Percentiles rank a stretch among this genome's conserved stretches.
Evolutionary conservation across 2,329 filamentous ascomycete species (phyloP).

Genomic region (Aspergillus alliaceus): DNA sequence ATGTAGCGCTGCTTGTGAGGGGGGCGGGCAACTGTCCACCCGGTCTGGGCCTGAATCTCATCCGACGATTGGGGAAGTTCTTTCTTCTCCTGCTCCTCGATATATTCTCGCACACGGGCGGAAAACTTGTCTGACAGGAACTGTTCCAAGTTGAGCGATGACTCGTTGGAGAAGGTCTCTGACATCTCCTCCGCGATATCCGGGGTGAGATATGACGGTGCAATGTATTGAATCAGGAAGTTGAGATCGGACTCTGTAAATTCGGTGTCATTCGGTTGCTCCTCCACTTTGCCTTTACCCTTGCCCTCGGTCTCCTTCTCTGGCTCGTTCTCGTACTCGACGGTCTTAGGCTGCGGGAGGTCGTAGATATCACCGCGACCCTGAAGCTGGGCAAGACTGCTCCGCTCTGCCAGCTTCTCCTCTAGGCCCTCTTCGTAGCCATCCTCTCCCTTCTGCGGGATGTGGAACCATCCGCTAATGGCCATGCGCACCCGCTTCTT

Average conservation of each 20-base stretch:
- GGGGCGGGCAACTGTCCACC: constrained; percentile 77
- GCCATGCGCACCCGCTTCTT: constrained; percentile 79
- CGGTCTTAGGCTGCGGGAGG: constrained; percentile 65
- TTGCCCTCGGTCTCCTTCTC: constrained; percentile 36
- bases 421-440: constrained; percentile 87
- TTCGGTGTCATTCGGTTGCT: constrained; percentile 53
- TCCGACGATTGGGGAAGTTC: constrained; percentile 45
- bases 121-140: constrained; percentile 80
- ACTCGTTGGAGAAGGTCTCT: constrained; percentile 78
- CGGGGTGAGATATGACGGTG: constrained; percentile 86
- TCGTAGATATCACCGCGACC: constrained; percentile 90
- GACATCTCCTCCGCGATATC: constrained; percentile 83
- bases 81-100: constrained; percentile 64
- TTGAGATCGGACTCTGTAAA: constrained; percentile 80
- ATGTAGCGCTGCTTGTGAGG: constrained; percentile 95
- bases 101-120: constrained; percentile 66
- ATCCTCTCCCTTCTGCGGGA: constrained; percentile 90
- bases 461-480: constrained; percentile 98
- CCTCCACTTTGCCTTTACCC: constrained; percentile 38
- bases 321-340: constrained; percentile 44
- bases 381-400: constrained; percentile 88
- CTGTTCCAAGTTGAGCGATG: constrained; percentile 75
- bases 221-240: constrained; percentile 86
- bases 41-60: constrained; percentile 59
- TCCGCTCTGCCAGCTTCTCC: constrained; percentile 83